Percentiles rank a stretch among this genome's conserved stretches.
These are phyloP conservation scores for Heliamphora exappendiculata DNA, from an alignment of 148 eudicot genomes.

Conservation along the genomic window DNA sequence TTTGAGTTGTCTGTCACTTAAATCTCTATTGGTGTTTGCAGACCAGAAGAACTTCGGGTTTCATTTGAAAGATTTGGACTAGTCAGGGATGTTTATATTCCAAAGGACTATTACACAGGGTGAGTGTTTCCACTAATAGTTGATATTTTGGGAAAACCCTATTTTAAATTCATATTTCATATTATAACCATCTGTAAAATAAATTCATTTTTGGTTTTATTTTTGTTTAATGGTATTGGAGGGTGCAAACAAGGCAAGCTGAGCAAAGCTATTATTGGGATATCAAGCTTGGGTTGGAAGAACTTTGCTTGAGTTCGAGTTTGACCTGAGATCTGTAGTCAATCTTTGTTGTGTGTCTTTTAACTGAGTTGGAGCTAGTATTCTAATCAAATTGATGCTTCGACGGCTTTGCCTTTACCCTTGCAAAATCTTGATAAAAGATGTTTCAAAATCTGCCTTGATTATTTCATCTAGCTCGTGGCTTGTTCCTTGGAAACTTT, in stretches of 20 bases:
- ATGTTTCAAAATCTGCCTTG: neutral
- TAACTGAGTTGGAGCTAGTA: neutral
- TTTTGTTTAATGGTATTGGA: neutral
- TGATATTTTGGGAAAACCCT: neutral
- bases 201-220: neutral
- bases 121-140: conserved; percentile 27
- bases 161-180: neutral
- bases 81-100: conserved; percentile 72
- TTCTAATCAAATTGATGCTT: neutral
- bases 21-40: conserved; percentile 20
- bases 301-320: neutral
- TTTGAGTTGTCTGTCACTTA: neutral
- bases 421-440: neutral
- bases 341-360: conserved; percentile 1
- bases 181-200: neutral
- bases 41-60: conserved; percentile 72
- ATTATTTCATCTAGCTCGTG: neutral
- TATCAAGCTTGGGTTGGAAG: neutral
- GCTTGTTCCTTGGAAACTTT: neutral
- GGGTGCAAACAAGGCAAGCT: neutral
- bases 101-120: conserved; percentile 71
- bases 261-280: neutral
- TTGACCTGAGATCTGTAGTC: neutral
- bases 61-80: conserved; percentile 73
- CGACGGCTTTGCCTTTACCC: neutral